These are phyloP conservation scores for Wickerhamiella dianesei DNA, from an alignment of 805 yeast species.

Conservation along the genomic window DNA sequence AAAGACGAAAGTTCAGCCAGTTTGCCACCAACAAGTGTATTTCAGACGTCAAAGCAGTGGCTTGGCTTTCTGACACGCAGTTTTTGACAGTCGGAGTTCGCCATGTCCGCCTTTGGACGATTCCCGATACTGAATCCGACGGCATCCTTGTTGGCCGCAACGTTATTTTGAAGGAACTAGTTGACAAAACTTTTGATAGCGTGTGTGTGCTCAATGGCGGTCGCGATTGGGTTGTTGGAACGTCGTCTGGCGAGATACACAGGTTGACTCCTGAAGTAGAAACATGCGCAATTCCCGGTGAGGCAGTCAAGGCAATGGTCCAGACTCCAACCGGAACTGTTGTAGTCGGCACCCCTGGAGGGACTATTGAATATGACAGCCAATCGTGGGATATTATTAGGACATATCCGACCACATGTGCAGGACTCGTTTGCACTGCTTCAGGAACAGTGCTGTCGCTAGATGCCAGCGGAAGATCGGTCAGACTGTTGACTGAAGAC, in stretches of 20 bases:
- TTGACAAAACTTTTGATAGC: constrained; percentile 38
- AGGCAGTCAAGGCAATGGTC: not conserved
- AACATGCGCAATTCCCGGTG: constrained; percentile 1
- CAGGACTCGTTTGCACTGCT: not conserved
- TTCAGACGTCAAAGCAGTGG: constrained; percentile 39
- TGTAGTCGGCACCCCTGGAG: not conserved
- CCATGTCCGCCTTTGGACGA: constrained; percentile 49
- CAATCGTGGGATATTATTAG: not conserved
- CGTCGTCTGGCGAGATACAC: constrained; percentile 10
- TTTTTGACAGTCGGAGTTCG: constrained; percentile 49
- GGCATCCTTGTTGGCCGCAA: constrained; percentile 42
- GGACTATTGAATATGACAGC: not conserved
- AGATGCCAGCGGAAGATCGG: not conserved
- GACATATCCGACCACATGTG: not conserved
- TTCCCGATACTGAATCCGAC: constrained; percentile 21
- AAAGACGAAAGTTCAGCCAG: constrained; percentile 25
- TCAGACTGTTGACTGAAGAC: not conserved
- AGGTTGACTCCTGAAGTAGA: constrained; percentile 2
- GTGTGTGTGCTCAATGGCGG: constrained; percentile 26
- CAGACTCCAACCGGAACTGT: not conserved
- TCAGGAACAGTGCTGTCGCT: not conserved
- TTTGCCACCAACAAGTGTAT: constrained; percentile 50
- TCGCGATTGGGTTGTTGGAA: constrained; percentile 11
- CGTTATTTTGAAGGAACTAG: constrained; percentile 37
- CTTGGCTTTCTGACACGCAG: constrained; percentile 39